Percentiles rank a stretch among this genome's conserved stretches.
Evolutionary conservation across 1,284 basidiomycete species (phyloP).

Genomic region (Pseudozyma sp.): DNA sequence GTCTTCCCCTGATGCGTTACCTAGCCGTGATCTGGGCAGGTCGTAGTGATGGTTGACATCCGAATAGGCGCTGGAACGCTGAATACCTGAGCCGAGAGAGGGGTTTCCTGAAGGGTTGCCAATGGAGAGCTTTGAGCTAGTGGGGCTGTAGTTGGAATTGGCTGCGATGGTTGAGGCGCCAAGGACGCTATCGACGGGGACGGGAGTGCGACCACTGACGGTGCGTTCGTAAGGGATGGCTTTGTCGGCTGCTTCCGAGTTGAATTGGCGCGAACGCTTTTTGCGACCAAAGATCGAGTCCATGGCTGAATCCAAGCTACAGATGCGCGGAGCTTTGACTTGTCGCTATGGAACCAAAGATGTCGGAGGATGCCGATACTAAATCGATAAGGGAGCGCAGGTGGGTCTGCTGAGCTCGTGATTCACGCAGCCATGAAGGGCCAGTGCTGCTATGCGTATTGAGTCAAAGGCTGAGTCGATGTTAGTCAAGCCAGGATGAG

Average conservation of each 20-base stretch:
- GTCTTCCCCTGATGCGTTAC: constrained; percentile 19
- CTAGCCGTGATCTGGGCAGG: constrained; percentile 16
- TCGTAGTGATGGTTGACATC: constrained; percentile 18
- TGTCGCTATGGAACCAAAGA: not conserved
- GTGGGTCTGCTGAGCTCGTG: constrained; percentile 1
- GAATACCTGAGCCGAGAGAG: constrained; percentile 32
- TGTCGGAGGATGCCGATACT: not conserved
- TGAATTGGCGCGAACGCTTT: constrained; percentile 54
- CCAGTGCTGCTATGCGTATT: not conserved
- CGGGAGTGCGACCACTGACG: constrained; percentile 39
- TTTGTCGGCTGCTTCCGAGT: constrained; percentile 52
- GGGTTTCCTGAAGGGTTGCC: constrained; percentile 48
- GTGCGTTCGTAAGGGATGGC: constrained; percentile 57
- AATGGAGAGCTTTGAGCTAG: constrained; percentile 40
- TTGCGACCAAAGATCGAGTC: constrained; percentile 56
- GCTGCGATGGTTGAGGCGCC: constrained; percentile 20
- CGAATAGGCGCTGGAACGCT: constrained; percentile 42
- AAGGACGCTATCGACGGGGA: constrained; percentile 29
- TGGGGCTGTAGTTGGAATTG: constrained; percentile 15
- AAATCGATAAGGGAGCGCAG: constrained; percentile 6
- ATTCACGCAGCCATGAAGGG: constrained; percentile 23
- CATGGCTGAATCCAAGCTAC: constrained; percentile 20
- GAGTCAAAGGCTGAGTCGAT: not conserved
- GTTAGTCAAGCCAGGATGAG: not conserved
- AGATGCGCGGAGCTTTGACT: not conserved